Conservation (phyloP, 345 rosid species). For the Eutrema yunnanense region DNA sequence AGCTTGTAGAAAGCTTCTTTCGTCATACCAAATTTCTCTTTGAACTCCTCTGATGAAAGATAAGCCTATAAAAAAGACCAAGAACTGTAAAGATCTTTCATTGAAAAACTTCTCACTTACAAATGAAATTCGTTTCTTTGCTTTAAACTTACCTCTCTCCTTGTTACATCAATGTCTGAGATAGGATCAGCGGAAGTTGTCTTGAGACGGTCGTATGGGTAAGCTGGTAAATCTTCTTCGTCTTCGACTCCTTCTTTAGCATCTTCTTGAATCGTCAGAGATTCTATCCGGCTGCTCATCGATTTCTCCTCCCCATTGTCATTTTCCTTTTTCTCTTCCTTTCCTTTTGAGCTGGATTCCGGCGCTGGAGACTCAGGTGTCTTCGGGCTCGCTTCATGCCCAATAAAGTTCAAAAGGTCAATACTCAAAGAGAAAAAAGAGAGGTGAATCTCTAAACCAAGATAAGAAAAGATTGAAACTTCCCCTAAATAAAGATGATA, state of each 20-base stretch:
- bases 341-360: slow-evolving; percentile 42
- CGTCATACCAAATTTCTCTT: slow-evolving; percentile 85
- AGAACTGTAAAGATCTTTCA: slow-evolving; percentile 6
- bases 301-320: slow-evolving; percentile 40
- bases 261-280: slow-evolving; percentile 88
- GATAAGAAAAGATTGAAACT: background rate
- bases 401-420: background rate
- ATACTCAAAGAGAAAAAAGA: background rate
- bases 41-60: slow-evolving; percentile 76
- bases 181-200: slow-evolving; percentile 61
- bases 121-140: background rate
- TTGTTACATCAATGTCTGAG: slow-evolving; percentile 82
- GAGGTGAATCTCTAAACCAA: background rate
- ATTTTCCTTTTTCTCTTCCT: slow-evolving; percentile 23
- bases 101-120: background rate
- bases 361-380: slow-evolving; percentile 38
- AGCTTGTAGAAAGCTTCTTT: slow-evolving; percentile 81
- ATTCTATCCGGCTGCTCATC: slow-evolving; percentile 63
- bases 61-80: slow-evolving; percentile 56
- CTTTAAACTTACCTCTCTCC: slow-evolving; percentile 66
- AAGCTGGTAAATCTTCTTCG: slow-evolving; percentile 73
- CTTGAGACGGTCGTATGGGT: slow-evolving; percentile 81
- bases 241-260: slow-evolving; percentile 86
- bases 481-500: background rate
- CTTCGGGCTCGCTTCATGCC: slow-evolving; percentile 44